phyloP scores from a whole-genome alignment of 1,284 basidiomycete genomes.

The Uromyces viciae-fabae region DNA sequence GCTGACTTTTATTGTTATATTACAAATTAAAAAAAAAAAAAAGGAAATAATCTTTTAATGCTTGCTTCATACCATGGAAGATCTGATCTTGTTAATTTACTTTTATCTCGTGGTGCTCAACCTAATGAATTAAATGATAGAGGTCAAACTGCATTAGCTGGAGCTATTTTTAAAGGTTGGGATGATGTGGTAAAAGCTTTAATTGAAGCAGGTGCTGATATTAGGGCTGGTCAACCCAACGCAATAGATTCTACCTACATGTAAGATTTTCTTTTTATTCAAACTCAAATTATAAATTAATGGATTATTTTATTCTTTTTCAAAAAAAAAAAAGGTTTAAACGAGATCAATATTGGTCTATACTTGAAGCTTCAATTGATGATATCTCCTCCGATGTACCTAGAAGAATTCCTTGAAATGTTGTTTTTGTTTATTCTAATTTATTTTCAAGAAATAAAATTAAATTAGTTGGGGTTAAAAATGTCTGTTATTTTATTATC shows the following conservation, averaged over 20 bases:
- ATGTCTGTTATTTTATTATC: no score
- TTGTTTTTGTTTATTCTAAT: no score
- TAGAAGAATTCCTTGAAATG: not conserved
- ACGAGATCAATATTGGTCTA: constrained; percentile 6
- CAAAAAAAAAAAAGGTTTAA: constrained; percentile 1
- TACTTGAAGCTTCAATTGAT: not conserved
- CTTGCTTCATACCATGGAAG: constrained; percentile 76
- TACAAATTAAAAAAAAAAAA: no score
- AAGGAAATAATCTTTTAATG: constrained; percentile 64
- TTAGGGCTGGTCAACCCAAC: constrained; percentile 66
- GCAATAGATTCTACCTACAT: constrained; percentile 65
- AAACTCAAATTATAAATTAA: no score
- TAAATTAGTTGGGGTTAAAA: not conserved
- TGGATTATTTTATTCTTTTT: not conserved
- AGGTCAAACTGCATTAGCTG: constrained; percentile 74
- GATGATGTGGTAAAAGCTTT: constrained; percentile 65
- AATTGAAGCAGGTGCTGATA: constrained; percentile 66
- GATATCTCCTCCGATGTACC: constrained; percentile 17
- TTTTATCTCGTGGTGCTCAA: constrained; percentile 57
- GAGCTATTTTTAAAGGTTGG: constrained; percentile 72
- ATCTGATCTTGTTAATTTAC: constrained; percentile 59
- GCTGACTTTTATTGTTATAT: not conserved
- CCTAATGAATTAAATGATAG: constrained; percentile 65
- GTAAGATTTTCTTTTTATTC: constrained; percentile 44
- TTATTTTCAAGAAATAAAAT: not conserved